Evolutionary conservation across 371 early-diverging fungal genomes (phyloP), one percentile per base, ranked within the genome.

Genomic region (Furculomyces boomerangus): DNA sequence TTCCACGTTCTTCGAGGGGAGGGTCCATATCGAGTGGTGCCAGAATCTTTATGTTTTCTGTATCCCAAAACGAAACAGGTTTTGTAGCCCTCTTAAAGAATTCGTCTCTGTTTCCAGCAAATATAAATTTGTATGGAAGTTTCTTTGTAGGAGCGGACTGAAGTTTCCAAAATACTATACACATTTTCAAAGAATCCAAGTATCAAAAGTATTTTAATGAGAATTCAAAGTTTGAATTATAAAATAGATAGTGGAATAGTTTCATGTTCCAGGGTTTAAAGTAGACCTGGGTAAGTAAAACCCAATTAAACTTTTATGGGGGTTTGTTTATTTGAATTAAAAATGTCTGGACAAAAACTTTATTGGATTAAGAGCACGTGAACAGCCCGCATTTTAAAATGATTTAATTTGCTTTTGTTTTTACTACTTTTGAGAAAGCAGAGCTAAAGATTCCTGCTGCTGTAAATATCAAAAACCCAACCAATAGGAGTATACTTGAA

Each of bases 401-500:
- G n/a, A n/a, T n/a, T n/a, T n/a, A n/a, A n/a, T n/a, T n/a, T n/a
- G n/a, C n/a, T n/a, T n/a, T n/a, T n/a, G n/a, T n/a, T n/a, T n/a
- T n/a, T n/a, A n/a, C n/a, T n/a, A n/a, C n/a, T n/a, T n/a, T n/a
- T n/a, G n/a, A n/a, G n/a, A n/a, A n/a, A n/a, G n/a, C n/a, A n/a
- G n/a, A n/a, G n/a, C 40, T 40, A 16, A 40, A 40, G 40, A 18
- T 40, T 40, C 40, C 40, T n/a, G 40, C 40, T n/a, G n/a, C n/a
- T n/a, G n/a, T n/a, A n/a, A n/a, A n/a, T n/a, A 50, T 20, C 5
- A 50, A 29, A 92, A 88, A n/a, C 81, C 89, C 39, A 77, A 72
- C 31, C 80, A 75, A 85, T 90, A 83, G 52, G 83, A 84, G 24
- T 78, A 79, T 3, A 83, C 79, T 43, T 84, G 52, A 77, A n/a